A percentile compares a stretch with the other conserved stretches of the same genome.
Conservation (phyloP, 768 basidiomycete genomes). For the Boletus eberwhitei region DNA sequence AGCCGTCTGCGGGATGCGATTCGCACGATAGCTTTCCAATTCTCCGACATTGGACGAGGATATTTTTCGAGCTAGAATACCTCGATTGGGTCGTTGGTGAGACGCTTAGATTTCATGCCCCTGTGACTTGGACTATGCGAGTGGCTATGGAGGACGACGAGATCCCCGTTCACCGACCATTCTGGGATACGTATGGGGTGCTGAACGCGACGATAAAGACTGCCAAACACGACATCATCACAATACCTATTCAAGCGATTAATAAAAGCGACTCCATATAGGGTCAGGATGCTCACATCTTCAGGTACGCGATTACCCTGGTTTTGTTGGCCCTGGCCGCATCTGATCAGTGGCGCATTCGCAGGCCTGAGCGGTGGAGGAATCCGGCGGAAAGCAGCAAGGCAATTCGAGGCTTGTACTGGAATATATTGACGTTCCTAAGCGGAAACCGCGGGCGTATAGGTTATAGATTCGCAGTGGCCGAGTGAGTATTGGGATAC, state of each 20-base stretch:
- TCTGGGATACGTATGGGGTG: slow-evolving; percentile 32
- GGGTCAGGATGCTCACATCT: slow-evolving; percentile 63
- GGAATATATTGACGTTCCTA: slow-evolving; percentile 54
- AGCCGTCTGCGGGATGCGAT: slow-evolving; percentile 45
- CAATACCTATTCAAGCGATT: slow-evolving; percentile 56
- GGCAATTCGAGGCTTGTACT: slow-evolving; percentile 49
- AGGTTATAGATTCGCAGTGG: slow-evolving; percentile 57
- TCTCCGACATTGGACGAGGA: slow-evolving; percentile 22
- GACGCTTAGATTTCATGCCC: slow-evolving; percentile 50
- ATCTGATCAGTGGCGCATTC: slow-evolving; percentile 22
- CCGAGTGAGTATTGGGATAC: slow-evolving; percentile 45
- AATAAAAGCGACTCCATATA: slow-evolving; percentile 55
- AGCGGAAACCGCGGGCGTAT: slow-evolving; percentile 60
- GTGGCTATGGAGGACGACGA: slow-evolving; percentile 45
- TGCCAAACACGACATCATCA: slow-evolving; percentile 51
- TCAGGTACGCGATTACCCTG: slow-evolving; percentile 42
- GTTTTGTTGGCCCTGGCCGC: slow-evolving; percentile 18
- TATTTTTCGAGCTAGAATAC: slow-evolving; percentile 43
- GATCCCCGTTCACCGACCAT: slow-evolving; percentile 45
- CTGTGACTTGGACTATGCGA: slow-evolving; percentile 59
- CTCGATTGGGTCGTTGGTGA: slow-evolving; percentile 64
- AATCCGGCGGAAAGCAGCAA: slow-evolving; percentile 35
- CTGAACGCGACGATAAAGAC: slow-evolving; percentile 36
- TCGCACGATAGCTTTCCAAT: slow-evolving; percentile 22
- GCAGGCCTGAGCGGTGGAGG: slow-evolving; percentile 54